phyloP scores from a whole-genome alignment of 257 asterid species.

The Ilex asprella region DNA sequence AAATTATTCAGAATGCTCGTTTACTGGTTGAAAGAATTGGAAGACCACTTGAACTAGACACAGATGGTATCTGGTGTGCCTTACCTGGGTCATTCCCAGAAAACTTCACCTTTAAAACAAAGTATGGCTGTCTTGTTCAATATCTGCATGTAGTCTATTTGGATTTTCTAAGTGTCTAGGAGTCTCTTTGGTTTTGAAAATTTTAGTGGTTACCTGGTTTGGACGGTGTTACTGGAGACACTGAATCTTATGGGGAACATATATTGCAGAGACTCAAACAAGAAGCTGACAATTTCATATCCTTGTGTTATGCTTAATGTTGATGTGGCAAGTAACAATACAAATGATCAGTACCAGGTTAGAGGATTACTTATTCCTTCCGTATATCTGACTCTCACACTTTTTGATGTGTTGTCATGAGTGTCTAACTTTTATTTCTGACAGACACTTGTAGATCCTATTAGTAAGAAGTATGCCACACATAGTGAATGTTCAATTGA shows the following conservation, averaged over 20 bases:
- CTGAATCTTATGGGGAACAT: constrained; percentile 27
- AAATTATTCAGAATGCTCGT: constrained; percentile 97
- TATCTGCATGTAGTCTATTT: constrained; percentile 8
- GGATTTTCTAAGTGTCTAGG: background rate
- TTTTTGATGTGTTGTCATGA: background rate
- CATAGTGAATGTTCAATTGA: constrained; percentile 98
- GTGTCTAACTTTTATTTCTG: constrained; percentile 22
- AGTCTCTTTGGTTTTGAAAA: constrained; percentile 1
- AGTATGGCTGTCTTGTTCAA: constrained; percentile 32
- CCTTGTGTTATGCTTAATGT: constrained; percentile 99
- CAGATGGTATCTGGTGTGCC: constrained; percentile 98
- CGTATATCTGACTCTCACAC: constrained; percentile 6
- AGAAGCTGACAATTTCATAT: constrained; percentile 89
- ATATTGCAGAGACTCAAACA: constrained; percentile 59
- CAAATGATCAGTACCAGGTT: constrained; percentile 98
- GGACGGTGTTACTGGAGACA: constrained; percentile 4
- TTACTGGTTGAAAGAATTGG: constrained; percentile 93
- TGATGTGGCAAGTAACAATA: constrained; percentile 93
- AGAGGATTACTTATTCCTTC: constrained; percentile 15
- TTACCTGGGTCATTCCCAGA: constrained; percentile 96
- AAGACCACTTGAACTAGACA: constrained; percentile 96
- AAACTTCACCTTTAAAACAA: constrained; percentile 86
- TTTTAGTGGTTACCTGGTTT: background rate
- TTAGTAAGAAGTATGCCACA: constrained; percentile 60
- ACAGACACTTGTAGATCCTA: constrained; percentile 81